These are phyloP conservation scores for Colletotrichum sp. DNA, from an alignment of 2,329 filamentous ascomycete genomes.

Conservation along the genomic window DNA sequence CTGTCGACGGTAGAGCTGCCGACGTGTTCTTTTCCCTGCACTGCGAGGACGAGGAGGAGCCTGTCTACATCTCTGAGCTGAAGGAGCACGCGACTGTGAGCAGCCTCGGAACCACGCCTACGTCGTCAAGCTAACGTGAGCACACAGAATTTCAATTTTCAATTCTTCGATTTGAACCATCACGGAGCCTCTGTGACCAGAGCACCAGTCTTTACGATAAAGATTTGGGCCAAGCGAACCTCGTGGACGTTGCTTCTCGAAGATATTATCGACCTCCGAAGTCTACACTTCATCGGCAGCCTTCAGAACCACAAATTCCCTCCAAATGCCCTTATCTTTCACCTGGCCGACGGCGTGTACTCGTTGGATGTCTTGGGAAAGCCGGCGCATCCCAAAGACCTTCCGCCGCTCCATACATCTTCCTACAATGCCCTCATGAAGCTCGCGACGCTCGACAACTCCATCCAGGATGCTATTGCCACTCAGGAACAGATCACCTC, in stretches of 20 bases:
- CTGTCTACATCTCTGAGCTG: slow-evolving; percentile 90
- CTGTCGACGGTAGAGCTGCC: slow-evolving; percentile 75
- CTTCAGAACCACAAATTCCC: slow-evolving; percentile 76
- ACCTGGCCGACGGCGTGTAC: slow-evolving; percentile 87
- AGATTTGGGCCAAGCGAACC: slow-evolving; percentile 73
- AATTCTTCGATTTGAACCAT: slow-evolving; percentile 76
- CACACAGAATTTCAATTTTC: slow-evolving; percentile 82
- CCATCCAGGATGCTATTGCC: slow-evolving; percentile 85
- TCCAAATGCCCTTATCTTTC: slow-evolving; percentile 82
- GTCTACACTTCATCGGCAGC: slow-evolving; percentile 78
- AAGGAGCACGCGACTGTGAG: slow-evolving; percentile 73
- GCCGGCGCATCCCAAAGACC: slow-evolving; percentile 56
- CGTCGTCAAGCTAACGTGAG: not conserved
- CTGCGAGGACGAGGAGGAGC: slow-evolving; percentile 66
- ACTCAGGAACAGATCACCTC: slow-evolving; percentile 75
- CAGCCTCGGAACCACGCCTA: not conserved
- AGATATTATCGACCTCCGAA: slow-evolving; percentile 71
- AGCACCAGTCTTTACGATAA: slow-evolving; percentile 67
- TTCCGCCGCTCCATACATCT: slow-evolving; percentile 64
- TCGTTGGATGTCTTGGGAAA: slow-evolving; percentile 71
- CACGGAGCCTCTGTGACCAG: slow-evolving; percentile 70
- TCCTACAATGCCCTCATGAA: slow-evolving; percentile 90
- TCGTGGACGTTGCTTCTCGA: slow-evolving; percentile 72
- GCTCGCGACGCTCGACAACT: slow-evolving; percentile 85
- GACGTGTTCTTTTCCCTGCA: slow-evolving; percentile 91